These are phyloP conservation scores for Geotrichum candidum DNA, from an alignment of 1,139 yeast genomes.

Conservation along the genomic window DNA sequence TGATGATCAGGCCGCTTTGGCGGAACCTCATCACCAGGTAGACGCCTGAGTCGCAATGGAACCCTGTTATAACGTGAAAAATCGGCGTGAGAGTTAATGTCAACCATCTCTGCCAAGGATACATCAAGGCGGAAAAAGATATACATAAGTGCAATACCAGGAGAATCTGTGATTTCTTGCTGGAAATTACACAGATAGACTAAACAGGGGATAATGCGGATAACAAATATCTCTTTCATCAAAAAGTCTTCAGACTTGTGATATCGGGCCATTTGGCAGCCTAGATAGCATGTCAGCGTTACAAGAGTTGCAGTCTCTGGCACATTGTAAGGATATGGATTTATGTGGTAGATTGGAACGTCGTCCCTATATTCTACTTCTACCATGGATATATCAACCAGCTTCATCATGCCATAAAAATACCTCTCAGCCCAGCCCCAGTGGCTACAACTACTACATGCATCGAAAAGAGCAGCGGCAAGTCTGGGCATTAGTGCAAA, in stretches of 20 bases:
- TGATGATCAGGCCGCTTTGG: no score
- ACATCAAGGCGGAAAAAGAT: constrained; percentile 15
- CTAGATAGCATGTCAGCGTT: constrained; percentile 14
- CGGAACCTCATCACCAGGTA: no score
- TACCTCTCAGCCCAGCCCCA: constrained; percentile 19
- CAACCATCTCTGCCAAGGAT: constrained; percentile 8
- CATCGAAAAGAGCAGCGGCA: constrained; percentile 10
- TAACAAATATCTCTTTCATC: constrained; percentile 4
- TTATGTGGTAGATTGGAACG: not conserved
- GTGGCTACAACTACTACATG: constrained; percentile 9
- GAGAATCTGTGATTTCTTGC: constrained; percentile 16
- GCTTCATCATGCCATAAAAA: constrained; percentile 11
- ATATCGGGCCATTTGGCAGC: constrained; percentile 16
- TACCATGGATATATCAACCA: constrained; percentile 8
- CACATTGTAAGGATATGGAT: constrained; percentile 2
- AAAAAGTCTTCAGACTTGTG: constrained; percentile 9
- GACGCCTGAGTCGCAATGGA: no score
- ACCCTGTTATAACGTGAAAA: no score
- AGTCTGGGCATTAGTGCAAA: constrained; percentile 3
- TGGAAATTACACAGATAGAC: constrained; percentile 11
- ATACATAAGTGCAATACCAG: constrained; percentile 18
- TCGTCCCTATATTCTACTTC: not conserved
- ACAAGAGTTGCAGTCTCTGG: constrained; percentile 11
- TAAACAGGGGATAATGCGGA: constrained; percentile 13
- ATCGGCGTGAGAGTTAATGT: not conserved